These are phyloP conservation scores for Cymbopogon flexuosus DNA, from an alignment of 202 grass and related monocot species.

Conservation along the genomic window DNA sequence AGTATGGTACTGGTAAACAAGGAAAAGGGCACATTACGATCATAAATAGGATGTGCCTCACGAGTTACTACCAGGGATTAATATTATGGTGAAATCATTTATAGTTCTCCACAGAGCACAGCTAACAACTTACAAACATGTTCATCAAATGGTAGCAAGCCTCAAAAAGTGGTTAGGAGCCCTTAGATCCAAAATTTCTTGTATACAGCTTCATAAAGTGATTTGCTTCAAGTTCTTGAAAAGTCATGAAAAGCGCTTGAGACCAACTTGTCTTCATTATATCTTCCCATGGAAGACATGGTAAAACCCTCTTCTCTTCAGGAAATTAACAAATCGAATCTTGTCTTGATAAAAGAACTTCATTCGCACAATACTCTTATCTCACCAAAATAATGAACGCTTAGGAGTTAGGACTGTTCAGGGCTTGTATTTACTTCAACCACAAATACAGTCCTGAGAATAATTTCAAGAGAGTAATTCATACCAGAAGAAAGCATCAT, in stretches of 20 bases:
- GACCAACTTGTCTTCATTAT: slow-evolving; percentile 56
- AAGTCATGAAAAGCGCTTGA: slow-evolving; percentile 58
- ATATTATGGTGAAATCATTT: slow-evolving; percentile 39
- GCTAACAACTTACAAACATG: slow-evolving; percentile 58
- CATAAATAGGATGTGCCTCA: slow-evolving; percentile 21
- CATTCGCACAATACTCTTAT: slow-evolving; percentile 40
- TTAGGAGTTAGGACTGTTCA: slow-evolving; percentile 53
- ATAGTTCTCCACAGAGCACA: slow-evolving; percentile 54
- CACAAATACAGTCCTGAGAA: slow-evolving; percentile 64
- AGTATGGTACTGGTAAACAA: not conserved
- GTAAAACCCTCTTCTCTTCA: slow-evolving; percentile 43
- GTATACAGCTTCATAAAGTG: slow-evolving; percentile 48
- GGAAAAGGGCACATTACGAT: slow-evolving; percentile 2
- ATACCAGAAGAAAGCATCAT: slow-evolving; percentile 17
- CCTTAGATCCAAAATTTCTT: slow-evolving; percentile 48
- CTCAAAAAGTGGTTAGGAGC: slow-evolving; percentile 45
- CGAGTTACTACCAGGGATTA: slow-evolving; percentile 33
- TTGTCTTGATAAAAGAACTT: slow-evolving; percentile 53
- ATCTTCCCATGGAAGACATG: slow-evolving; percentile 46
- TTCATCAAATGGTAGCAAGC: slow-evolving; percentile 48
- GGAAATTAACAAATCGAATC: slow-evolving; percentile 41
- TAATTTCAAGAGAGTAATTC: slow-evolving; percentile 43
- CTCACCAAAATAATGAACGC: slow-evolving; percentile 50
- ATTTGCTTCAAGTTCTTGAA: slow-evolving; percentile 57
- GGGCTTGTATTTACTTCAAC: slow-evolving; percentile 59